phyloP scores from a whole-genome alignment of 1,284 basidiomycete genomes.

The Filobasidium uniguttulatum region DNA sequence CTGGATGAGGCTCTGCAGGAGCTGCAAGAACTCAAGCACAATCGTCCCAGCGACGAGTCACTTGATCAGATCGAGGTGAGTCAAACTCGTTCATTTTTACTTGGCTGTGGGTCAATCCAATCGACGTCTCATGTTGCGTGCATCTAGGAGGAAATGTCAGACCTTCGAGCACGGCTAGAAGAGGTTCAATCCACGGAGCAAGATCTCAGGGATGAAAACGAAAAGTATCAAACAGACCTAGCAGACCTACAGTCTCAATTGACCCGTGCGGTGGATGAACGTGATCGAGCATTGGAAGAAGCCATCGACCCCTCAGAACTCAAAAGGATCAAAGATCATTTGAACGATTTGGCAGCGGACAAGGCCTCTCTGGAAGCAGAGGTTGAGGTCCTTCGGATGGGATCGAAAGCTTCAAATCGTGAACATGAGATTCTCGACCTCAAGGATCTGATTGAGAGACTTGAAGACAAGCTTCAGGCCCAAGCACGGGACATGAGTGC shows the following conservation, averaged over 20 bases:
- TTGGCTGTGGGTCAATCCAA: slow-evolving; percentile 22
- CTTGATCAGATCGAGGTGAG: slow-evolving; percentile 54
- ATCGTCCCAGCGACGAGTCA: slow-evolving; percentile 36
- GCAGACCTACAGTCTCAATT: not conserved
- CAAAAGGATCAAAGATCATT: slow-evolving; percentile 4
- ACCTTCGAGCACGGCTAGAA: too few species aligned
- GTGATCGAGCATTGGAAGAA: slow-evolving; percentile 30
- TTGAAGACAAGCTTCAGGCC: slow-evolving; percentile 18
- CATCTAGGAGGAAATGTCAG: too few species aligned
- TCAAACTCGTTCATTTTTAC: too few species aligned
- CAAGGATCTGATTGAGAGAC: not conserved
- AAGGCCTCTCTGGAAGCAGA: slow-evolving; percentile 29
- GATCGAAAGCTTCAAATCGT: not conserved
- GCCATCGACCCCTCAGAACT: slow-evolving; percentile 35
- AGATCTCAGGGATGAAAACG: slow-evolving; percentile 17
- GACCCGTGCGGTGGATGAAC: slow-evolving; percentile 8
- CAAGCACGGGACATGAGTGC: not conserved
- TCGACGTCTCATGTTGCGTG: too few species aligned
- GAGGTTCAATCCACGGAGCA: slow-evolving; percentile 33
- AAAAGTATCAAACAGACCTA: not conserved
- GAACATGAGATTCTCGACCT: not conserved
- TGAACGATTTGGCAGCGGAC: slow-evolving; percentile 16
- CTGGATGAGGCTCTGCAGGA: slow-evolving; percentile 42
- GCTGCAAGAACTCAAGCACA: slow-evolving; percentile 44
- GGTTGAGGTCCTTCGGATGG: not conserved